A percentile compares a stretch with the other conserved stretches of the same genome.
phyloP scores from a whole-genome alignment of 768 basidiomycete genomes.

The Suillus occidentalis region DNA sequence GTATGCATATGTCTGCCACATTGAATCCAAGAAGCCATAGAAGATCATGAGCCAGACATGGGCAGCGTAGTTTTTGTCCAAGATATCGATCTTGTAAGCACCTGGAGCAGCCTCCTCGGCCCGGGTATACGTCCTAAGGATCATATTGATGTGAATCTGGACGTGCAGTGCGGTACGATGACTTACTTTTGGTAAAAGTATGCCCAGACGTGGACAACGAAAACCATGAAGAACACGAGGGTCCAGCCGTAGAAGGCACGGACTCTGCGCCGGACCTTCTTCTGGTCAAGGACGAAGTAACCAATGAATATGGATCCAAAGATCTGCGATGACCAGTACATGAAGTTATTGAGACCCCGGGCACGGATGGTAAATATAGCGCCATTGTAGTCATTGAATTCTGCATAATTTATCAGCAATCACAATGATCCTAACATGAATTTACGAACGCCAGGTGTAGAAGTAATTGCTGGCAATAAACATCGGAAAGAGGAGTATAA shows the following conservation, averaged over 20 bases:
- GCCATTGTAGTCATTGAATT: slow-evolving; percentile 81
- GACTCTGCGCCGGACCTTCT: slow-evolving; percentile 52
- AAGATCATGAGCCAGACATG: slow-evolving; percentile 67
- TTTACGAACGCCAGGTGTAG: slow-evolving; percentile 76
- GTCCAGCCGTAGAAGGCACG: slow-evolving; percentile 74
- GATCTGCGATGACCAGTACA: slow-evolving; percentile 81
- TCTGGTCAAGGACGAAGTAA: slow-evolving; percentile 59
- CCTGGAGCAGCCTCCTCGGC: slow-evolving; percentile 35
- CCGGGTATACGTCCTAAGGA: slow-evolving; percentile 57
- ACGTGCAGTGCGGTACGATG: neutral
- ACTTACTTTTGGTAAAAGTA: slow-evolving; percentile 74
- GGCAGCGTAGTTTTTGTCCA: slow-evolving; percentile 52
- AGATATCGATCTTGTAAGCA: slow-evolving; percentile 54
- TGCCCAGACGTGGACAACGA: slow-evolving; percentile 73
- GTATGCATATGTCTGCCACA: slow-evolving; percentile 85
- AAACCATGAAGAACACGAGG: slow-evolving; percentile 63
- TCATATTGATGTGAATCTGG: neutral
- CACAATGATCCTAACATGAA: neutral
- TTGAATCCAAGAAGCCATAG: slow-evolving; percentile 76
- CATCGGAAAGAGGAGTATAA: slow-evolving; percentile 81
- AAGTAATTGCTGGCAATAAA: slow-evolving; percentile 85
- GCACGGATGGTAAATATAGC: slow-evolving; percentile 78
- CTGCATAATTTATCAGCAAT: slow-evolving; percentile 34
- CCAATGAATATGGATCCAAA: slow-evolving; percentile 75
- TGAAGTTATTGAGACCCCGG: slow-evolving; percentile 72